Base-by-base conservation (phyloP, 1,284 basidiomycete genomes). In the Acaromyces ingoldii region DNA sequence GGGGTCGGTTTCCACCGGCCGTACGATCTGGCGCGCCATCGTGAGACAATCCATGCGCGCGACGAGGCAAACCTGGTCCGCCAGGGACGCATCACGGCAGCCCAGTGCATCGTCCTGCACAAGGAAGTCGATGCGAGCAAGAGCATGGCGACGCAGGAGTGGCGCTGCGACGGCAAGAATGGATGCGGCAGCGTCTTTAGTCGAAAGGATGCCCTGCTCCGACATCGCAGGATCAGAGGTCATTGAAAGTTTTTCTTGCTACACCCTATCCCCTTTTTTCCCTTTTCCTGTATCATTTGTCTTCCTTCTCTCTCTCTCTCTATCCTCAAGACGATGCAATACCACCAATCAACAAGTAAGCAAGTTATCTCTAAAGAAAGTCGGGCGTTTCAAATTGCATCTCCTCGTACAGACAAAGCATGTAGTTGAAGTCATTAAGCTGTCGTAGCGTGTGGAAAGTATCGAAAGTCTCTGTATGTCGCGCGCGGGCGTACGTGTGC, bases 51-150 rank as follows among this genome's bases (percentile, higher is more conserved):
- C 48, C 72, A 75, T 42, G 63, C 68, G 6, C 49, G 66, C 9
- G 71, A 74, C 21, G 72, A 75, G 26, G 69, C 72, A 0, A 55
- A 58, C 5, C 53, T 72, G 15, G 57, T 75, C 31, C 54, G 65
- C 22, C 63, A 69, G 7, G 66, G 66, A 24, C 58, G 60, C 33
- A 41, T 75, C 15, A 62, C 46, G 11, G 46, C 70, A 28, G 63
- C 67, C 5, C 58, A 74, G n/a, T 74, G 70, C 31, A 51, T 67
- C 3, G 71, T 75, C 10, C 49, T 74, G 34, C 70, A 73, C 45
- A 72, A 72, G 40, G 72, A 75, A 54, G 72, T 75, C 17, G 71
- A 74, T 51, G 65, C 70, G 9, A 58, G 65, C 31, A 70, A 67
- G 49, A 65, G 61, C n/a, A 57, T 65, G 6, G 65, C 65, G 1